Conservation (phyloP, 148 eudicot genomes). For the Rhododendron williamsianum region DNA sequence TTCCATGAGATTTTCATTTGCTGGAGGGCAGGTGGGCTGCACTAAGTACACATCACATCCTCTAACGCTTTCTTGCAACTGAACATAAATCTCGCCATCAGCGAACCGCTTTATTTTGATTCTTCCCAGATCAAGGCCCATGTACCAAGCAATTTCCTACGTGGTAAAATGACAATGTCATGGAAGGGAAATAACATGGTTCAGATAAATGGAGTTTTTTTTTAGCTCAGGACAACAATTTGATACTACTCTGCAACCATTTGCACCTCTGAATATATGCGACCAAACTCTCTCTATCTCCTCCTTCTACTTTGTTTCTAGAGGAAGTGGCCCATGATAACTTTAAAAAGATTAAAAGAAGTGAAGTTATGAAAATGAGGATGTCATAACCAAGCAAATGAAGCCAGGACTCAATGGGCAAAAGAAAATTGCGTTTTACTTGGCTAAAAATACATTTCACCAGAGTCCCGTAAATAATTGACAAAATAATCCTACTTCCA, state of each 20-base stretch:
- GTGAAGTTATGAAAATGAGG: neutral
- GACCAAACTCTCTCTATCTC: neutral
- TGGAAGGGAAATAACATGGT: neutral
- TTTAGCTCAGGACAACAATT: neutral
- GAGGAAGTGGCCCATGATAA: neutral
- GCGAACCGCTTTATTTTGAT: constrained; percentile 81
- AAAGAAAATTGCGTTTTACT: neutral
- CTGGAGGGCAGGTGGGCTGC: constrained; percentile 95
- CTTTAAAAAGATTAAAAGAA: neutral
- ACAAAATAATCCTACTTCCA: neutral
- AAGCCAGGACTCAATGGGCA: neutral
- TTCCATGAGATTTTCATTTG: constrained; percentile 95
- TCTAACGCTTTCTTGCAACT: constrained; percentile 93
- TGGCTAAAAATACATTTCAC: neutral
- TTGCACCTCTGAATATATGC: neutral
- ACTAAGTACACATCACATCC: constrained; percentile 94
- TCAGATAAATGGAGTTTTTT: neutral
- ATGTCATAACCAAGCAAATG: neutral
- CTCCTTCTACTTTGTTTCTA: neutral
- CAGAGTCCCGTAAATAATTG: neutral
- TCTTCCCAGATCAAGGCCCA: constrained; percentile 86
- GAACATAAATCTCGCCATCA: constrained; percentile 94
- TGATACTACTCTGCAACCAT: neutral
- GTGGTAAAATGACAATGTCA: neutral
- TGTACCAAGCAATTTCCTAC: constrained; percentile 90